Conservation (phyloP, 2,329 filamentous ascomycete genomes). For the Westerdykella ornata region DNA sequence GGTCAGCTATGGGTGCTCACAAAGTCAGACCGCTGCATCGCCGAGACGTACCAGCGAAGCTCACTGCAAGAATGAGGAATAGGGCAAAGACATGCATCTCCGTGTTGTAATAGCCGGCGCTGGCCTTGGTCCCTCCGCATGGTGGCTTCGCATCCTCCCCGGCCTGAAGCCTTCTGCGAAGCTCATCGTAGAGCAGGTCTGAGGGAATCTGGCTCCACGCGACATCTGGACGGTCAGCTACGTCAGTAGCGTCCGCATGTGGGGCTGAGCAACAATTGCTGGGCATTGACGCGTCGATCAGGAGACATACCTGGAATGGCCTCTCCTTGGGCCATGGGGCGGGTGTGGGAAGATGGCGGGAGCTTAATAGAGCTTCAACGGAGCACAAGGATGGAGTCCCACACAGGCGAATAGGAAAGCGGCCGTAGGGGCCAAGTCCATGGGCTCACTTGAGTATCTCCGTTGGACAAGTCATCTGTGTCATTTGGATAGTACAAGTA, state of each 20-base stretch:
- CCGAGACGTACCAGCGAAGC: conserved; percentile 43
- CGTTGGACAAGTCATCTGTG: too few species aligned
- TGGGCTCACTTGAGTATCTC: too few species aligned
- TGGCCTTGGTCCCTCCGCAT: conserved; percentile 48
- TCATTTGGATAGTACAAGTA: too few species aligned
- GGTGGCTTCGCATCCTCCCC: conserved; percentile 39
- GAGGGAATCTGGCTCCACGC: conserved; percentile 39
- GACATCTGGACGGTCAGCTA: conserved; percentile 15
- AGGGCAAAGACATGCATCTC: conserved; percentile 53
- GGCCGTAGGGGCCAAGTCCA: too few species aligned
- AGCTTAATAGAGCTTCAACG: too few species aligned
- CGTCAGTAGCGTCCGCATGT: neutral
- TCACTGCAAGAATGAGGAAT: conserved; percentile 51
- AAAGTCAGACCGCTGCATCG: neutral
- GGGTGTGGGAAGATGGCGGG: too few species aligned
- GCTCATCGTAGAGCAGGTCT: conserved; percentile 44
- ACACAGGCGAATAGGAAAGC: too few species aligned
- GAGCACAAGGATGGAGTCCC: too few species aligned
- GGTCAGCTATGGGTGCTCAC: conserved; percentile 9
- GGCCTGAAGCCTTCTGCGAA: conserved; percentile 43
- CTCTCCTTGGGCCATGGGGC: neutral
- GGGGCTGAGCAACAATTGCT: neutral
- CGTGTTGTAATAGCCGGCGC: conserved; percentile 48
- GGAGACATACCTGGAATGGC: conserved; percentile 10
- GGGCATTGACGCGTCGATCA: neutral